Conservation (phyloP, 1,139 yeast species). For the Protomyces inundatus region DNA sequence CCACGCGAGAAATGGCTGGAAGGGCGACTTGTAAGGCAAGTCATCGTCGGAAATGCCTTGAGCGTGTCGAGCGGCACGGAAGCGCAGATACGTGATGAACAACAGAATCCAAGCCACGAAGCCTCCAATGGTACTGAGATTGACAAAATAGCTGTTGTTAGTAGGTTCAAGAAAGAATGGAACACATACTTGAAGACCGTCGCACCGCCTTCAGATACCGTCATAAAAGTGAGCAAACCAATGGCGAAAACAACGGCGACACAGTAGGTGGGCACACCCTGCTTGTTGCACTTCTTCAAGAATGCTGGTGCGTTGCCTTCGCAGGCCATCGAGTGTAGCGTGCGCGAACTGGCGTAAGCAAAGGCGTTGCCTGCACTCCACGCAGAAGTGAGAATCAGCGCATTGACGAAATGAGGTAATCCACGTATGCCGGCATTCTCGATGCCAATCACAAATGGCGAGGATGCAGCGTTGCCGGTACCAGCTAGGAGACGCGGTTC, state of each 20-base stretch:
- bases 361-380: constrained; percentile 71
- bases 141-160: constrained; percentile 56
- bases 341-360: constrained; percentile 58
- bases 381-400: constrained; percentile 64
- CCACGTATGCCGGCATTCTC: constrained; percentile 61
- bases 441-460: constrained; percentile 74
- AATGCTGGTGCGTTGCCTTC: constrained; percentile 58
- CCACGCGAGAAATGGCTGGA: constrained; percentile 53
- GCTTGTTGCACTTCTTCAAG: constrained; percentile 52
- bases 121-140: constrained; percentile 60
- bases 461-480: constrained; percentile 47
- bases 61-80: constrained; percentile 30
- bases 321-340: constrained; percentile 52
- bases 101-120: constrained; percentile 51
- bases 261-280: constrained; percentile 53
- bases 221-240: constrained; percentile 54
- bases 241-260: constrained; percentile 46
- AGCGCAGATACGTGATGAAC: constrained; percentile 40
- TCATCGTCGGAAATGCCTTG: constrained; percentile 28
- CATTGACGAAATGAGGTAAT: constrained; percentile 67
- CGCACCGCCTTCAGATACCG: constrained; percentile 47
- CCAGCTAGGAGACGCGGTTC: constrained; percentile 46
- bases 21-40: constrained; percentile 43
- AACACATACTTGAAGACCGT: constrained; percentile 64
- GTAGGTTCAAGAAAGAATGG: too few species aligned